Conservation (phyloP, 805 yeast genomes). For the Lipomyces yamanashiensis region DNA sequence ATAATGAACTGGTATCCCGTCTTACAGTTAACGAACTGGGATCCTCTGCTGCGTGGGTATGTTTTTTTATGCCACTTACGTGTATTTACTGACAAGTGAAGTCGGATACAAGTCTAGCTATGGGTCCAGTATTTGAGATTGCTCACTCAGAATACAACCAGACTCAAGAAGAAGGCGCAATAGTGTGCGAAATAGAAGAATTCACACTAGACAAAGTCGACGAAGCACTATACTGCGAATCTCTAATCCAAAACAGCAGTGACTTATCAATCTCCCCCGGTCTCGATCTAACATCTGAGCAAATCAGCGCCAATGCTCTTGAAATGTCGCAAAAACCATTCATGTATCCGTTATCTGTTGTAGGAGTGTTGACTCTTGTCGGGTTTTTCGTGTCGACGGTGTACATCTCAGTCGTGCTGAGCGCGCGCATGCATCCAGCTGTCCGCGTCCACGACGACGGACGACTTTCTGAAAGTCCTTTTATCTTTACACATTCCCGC, state of each 20-base stretch:
- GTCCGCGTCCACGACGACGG: conserved; percentile 10
- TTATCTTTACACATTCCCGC: too few relatives aligned
- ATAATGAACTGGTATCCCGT: too few relatives aligned
- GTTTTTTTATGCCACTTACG: too few relatives aligned
- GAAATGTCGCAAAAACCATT: neutral
- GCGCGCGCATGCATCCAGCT: neutral
- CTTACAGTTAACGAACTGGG: too few relatives aligned
- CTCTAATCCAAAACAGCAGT: neutral
- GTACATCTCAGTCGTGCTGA: neutral
- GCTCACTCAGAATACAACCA: too few relatives aligned
- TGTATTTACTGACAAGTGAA: too few relatives aligned
- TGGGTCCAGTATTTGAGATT: too few relatives aligned
- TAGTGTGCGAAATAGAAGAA: too few relatives aligned
- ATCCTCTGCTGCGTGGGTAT: too few relatives aligned
- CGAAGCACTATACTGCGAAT: neutral
- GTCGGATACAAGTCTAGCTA: too few relatives aligned
- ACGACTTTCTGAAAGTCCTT: too few relatives aligned
- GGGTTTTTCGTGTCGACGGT: conserved; percentile 3
- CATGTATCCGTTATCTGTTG: conserved; percentile 11
- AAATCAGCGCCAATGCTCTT: neutral
- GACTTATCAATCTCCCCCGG: neutral
- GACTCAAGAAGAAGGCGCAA: too few relatives aligned
- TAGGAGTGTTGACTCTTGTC: conserved; percentile 5
- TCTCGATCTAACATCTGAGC: neutral
- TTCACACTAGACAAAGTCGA: neutral